Evolutionary conservation across 1,284 basidiomycete genomes (phyloP).

Genomic region (Fomes fomentarius): DNA sequence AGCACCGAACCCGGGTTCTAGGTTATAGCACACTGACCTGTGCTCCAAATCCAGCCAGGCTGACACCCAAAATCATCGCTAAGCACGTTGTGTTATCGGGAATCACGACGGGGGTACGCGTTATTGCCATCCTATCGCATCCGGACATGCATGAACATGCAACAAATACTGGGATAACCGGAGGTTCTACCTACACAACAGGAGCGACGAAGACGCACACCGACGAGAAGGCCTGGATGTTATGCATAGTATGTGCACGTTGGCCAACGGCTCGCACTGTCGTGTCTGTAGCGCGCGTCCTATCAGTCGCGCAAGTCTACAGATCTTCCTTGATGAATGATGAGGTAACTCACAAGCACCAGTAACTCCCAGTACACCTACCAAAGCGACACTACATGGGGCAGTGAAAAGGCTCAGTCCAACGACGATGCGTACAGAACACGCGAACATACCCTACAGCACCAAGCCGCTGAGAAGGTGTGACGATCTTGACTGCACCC

Average conservation of each 20-base stretch:
- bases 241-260: slow-evolving; percentile 72
- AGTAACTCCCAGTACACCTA: slow-evolving; percentile 64
- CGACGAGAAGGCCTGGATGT: slow-evolving; percentile 66
- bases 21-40: slow-evolving; percentile 40
- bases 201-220: slow-evolving; percentile 59
- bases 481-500: slow-evolving; percentile 10
- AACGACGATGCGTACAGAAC: not conserved
- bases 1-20: too few relatives aligned
- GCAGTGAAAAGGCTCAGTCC: not conserved
- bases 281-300: slow-evolving; percentile 54
- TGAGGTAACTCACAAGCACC: slow-evolving; percentile 51
- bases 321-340: not conserved
- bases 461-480: slow-evolving; percentile 37
- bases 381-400: slow-evolving; percentile 46
- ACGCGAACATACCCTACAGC: slow-evolving; percentile 36
- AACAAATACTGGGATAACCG: not conserved
- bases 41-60: slow-evolving; percentile 60
- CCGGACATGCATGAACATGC: not conserved
- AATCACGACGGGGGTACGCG: slow-evolving; percentile 44
- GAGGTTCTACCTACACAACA: slow-evolving; percentile 42
- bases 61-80: slow-evolving; percentile 46
- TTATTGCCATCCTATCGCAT: slow-evolving; percentile 49
- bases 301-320: not conserved
- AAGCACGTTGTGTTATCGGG: slow-evolving; percentile 49
- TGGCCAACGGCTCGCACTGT: slow-evolving; percentile 73